Evolutionary conservation across 1,139 yeast species (phyloP).

Genomic region (Lodderomyces elongisporus): DNA sequence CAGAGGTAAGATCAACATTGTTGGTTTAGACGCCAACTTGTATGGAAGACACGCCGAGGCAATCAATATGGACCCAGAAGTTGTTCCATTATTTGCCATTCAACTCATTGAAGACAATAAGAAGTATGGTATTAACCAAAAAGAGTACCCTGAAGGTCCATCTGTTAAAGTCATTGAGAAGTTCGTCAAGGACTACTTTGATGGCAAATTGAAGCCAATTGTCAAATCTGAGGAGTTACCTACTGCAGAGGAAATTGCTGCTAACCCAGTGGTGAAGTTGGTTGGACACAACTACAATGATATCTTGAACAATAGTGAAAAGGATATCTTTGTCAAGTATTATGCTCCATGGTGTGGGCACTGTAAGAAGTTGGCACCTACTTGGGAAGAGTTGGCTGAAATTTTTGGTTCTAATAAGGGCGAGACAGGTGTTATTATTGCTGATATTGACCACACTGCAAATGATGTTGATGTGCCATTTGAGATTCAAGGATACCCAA

Average conservation of each 20-base stretch:
- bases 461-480: slow-evolving; percentile 74
- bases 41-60: slow-evolving; percentile 89
- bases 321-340: slow-evolving; percentile 89
- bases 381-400: slow-evolving; percentile 80
- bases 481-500: slow-evolving; percentile 87
- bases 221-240: slow-evolving; percentile 88
- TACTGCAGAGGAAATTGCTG: slow-evolving; percentile 57
- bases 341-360: slow-evolving; percentile 99
- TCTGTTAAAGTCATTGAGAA: slow-evolving; percentile 40
- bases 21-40: slow-evolving; percentile 74
- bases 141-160: slow-evolving; percentile 39
- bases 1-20: slow-evolving; percentile 83
- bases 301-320: slow-evolving; percentile 58
- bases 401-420: slow-evolving; percentile 49
- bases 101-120: slow-evolving; percentile 65
- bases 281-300: slow-evolving; percentile 83
- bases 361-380: slow-evolving; percentile 93
- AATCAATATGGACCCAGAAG: slow-evolving; percentile 73
- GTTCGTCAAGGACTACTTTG: slow-evolving; percentile 60
- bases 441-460: slow-evolving; percentile 82
- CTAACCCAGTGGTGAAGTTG: slow-evolving; percentile 66
- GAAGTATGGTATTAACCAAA: slow-evolving; percentile 67
- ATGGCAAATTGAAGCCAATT: slow-evolving; percentile 64
- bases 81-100: slow-evolving; percentile 87
- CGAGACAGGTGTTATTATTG: slow-evolving; percentile 58